Evolutionary conservation across 139 green algal genomes (phyloP).

Genomic region (Ettlia oleoabundans): DNA sequence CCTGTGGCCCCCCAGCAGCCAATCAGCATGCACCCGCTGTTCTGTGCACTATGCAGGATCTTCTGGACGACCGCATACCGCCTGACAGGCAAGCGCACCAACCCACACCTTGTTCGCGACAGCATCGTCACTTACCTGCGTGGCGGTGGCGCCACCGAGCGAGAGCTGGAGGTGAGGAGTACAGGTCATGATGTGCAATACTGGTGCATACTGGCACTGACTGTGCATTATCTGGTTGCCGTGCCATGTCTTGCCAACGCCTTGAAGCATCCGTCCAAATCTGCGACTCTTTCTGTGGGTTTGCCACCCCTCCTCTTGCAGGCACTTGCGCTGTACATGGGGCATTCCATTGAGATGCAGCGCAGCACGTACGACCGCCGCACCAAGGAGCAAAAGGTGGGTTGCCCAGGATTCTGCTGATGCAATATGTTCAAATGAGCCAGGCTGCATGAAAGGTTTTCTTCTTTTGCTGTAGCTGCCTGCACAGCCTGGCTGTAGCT

Average conservation of each 20-base stretch:
- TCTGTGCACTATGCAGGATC: no score
- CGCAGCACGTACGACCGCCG: slow-evolving; percentile 67
- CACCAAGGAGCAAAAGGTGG: slow-evolving; percentile 43
- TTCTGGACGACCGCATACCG: slow-evolving; percentile 48
- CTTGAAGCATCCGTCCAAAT: no score
- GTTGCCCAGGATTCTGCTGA: no score
- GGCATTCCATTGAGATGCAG: slow-evolving; percentile 71
- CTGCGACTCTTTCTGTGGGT: no score
- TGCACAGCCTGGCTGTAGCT: not conserved
- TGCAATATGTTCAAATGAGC: no score
- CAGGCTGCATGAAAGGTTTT: no score
- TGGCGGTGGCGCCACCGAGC: slow-evolving; percentile 52
- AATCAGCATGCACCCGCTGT: no score
- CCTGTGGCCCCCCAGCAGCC: no score
- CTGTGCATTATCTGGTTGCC: no score
- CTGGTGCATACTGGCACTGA: not conserved
- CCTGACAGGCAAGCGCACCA: slow-evolving; percentile 61
- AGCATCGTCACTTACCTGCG: slow-evolving; percentile 66
- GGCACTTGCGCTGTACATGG: slow-evolving; percentile 80
- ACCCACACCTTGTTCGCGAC: slow-evolving; percentile 75
- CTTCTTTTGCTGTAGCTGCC: no score
- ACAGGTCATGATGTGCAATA: not conserved
- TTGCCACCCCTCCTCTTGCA: not conserved
- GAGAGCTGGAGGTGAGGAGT: slow-evolving; percentile 62
- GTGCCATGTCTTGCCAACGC: no score